These are phyloP conservation scores for Colletotrichum sp. DNA, from an alignment of 2,329 filamentous ascomycete genomes.

Conservation along the genomic window DNA sequence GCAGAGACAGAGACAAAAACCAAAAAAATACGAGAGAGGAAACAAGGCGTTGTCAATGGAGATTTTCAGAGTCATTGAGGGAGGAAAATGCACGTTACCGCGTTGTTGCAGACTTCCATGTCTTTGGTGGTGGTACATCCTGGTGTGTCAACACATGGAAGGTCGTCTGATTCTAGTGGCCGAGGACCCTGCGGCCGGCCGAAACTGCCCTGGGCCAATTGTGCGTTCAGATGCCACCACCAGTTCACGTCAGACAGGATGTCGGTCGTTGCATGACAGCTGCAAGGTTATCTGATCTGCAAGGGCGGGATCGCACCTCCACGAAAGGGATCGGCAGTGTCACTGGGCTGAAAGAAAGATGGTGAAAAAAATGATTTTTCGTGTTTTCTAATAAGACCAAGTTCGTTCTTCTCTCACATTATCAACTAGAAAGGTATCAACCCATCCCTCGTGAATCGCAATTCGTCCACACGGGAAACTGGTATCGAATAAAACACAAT, in stretches of 20 bases:
- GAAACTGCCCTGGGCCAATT: not conserved
- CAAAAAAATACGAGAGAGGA: not conserved
- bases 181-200: not conserved
- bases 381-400: not conserved
- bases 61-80: not conserved
- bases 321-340: slow-evolving; percentile 7
- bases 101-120: not conserved
- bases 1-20: not conserved
- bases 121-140: not conserved
- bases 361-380: not conserved
- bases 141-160: not conserved
- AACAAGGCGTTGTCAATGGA: not conserved
- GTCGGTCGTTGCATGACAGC: slow-evolving; percentile 4
- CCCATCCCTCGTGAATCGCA: slow-evolving; percentile 13
- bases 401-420: slow-evolving; percentile 16
- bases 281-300: slow-evolving; percentile 17
- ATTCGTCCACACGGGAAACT: slow-evolving; percentile 1
- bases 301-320: not conserved
- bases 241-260: slow-evolving; percentile 7
- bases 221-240: not conserved
- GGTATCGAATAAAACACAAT: slow-evolving; percentile 19
- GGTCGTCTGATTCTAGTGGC: not conserved
- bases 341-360: not conserved
- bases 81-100: not conserved
- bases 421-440: slow-evolving; percentile 22